Percentiles rank a stretch among this genome's conserved stretches.
phyloP scores from a whole-genome alignment of 2,329 filamentous ascomycete genomes.

The Epichloe bromicola region DNA sequence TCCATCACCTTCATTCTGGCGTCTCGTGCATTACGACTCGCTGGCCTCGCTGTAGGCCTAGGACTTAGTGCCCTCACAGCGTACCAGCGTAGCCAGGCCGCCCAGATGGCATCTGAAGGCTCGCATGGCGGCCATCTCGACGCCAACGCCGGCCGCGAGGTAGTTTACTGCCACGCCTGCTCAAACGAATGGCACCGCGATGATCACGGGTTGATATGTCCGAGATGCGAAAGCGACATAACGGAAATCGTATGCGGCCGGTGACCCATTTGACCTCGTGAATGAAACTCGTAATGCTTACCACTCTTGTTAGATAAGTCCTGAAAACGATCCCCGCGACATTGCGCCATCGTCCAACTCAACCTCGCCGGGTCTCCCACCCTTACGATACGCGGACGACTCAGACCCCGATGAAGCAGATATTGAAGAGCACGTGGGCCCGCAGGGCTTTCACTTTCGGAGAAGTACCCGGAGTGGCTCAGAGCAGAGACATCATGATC shows the following conservation, averaged over 20 bases:
- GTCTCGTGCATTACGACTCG: slow-evolving; percentile 39
- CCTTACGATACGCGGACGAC: slow-evolving; percentile 23
- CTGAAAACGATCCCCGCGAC: slow-evolving; percentile 49
- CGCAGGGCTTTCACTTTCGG: slow-evolving; percentile 27
- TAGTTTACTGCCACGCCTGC: slow-evolving; percentile 80
- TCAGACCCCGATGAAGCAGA: slow-evolving; percentile 48
- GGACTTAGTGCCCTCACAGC: slow-evolving; percentile 44
- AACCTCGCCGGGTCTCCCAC: slow-evolving; percentile 18
- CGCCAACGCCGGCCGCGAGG: slow-evolving; percentile 43
- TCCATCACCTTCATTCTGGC: slow-evolving; percentile 30
- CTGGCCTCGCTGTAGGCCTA: slow-evolving; percentile 44
- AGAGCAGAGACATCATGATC: slow-evolving; percentile 16
- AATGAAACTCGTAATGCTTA: slow-evolving; percentile 7
- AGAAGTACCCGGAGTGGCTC: slow-evolving; percentile 20
- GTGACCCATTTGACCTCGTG: too few species aligned
- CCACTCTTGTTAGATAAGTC: slow-evolving; percentile 29
- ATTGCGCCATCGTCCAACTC: slow-evolving; percentile 17
- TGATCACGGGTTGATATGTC: slow-evolving; percentile 56
- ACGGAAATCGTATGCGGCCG: slow-evolving; percentile 64
- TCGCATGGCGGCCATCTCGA: slow-evolving; percentile 30
- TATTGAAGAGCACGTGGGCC: slow-evolving; percentile 39
- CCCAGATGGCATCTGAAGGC: slow-evolving; percentile 24
- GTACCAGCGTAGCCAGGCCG: slow-evolving; percentile 32
- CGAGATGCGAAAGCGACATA: slow-evolving; percentile 63
- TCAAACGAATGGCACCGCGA: slow-evolving; percentile 68